A percentile compares a stretch with the other conserved stretches of the same genome.
These are phyloP conservation scores for Lactarius psammicola DNA, from an alignment of 768 basidiomycete genomes.

Conservation along the genomic window DNA sequence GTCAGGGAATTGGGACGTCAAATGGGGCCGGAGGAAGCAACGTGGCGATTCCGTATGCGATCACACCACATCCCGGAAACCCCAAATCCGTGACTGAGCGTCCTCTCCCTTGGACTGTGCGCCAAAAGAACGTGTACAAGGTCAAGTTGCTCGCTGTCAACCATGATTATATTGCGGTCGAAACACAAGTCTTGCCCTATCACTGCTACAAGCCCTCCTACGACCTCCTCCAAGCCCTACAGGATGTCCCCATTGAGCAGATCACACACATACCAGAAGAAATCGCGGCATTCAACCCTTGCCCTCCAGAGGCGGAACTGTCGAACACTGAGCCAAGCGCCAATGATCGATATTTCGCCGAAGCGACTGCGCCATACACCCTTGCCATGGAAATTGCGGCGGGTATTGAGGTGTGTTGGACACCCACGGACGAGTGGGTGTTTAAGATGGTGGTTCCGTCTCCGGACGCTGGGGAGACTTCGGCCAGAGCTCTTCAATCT, in stretches of 20 bases:
- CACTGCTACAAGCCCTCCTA: conserved; percentile 60
- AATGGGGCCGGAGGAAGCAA: neutral
- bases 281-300: conserved; percentile 54
- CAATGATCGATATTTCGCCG: conserved; percentile 41
- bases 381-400: conserved; percentile 72
- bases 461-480: neutral
- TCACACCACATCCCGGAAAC: conserved; percentile 21
- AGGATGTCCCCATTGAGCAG: conserved; percentile 26
- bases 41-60: conserved; percentile 14
- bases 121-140: conserved; percentile 62
- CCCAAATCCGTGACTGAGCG: conserved; percentile 6
- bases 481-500: neutral
- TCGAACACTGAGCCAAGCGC: conserved; percentile 4
- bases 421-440: conserved; percentile 71
- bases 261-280: conserved; percentile 32
- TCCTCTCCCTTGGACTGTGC: conserved; percentile 53
- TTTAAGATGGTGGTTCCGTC: conserved; percentile 49
- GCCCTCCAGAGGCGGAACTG: conserved; percentile 35
- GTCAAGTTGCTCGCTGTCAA: conserved; percentile 64
- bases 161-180: conserved; percentile 48
- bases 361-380: conserved; percentile 62
- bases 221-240: conserved; percentile 50
- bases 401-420: conserved; percentile 61
- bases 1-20: neutral
- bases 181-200: conserved; percentile 68